Evolutionary conservation across 1,139 yeast species (phyloP).

Genomic region (Debaryomycetaceae sp.): DNA sequence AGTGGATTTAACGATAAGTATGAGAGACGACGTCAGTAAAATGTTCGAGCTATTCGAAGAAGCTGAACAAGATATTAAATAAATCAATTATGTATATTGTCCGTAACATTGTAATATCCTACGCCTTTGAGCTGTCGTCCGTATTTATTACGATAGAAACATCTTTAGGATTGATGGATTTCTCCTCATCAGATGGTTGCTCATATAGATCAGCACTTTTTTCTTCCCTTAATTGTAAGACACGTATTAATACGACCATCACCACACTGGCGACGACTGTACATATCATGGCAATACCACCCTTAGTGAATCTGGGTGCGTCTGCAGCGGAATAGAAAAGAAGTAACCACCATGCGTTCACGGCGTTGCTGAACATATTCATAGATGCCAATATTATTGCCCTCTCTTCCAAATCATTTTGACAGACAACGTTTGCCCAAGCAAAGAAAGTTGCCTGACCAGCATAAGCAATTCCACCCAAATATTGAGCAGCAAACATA

Average conservation of each 20-base stretch:
- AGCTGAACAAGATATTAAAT: conserved; percentile 21
- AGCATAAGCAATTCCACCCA: conserved; percentile 4
- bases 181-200: neutral
- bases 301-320: conserved; percentile 15
- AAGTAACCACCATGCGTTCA: conserved; percentile 14
- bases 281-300: conserved; percentile 52
- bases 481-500: conserved; percentile 1
- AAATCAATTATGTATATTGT: neutral
- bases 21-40: conserved; percentile 56
- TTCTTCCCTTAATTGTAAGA: conserved; percentile 35
- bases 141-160: neutral
- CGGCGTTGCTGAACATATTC: conserved; percentile 1
- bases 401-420: conserved; percentile 2
- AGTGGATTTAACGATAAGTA: conserved; percentile 59
- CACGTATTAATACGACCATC: conserved; percentile 19
- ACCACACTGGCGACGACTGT: conserved; percentile 34
- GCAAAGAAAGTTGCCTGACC: conserved; percentile 3
- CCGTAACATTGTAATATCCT: neutral
- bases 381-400: conserved; percentile 4
- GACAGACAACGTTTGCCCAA: conserved; percentile 7
- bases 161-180: neutral
- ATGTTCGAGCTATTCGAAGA: conserved; percentile 51
- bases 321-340: conserved; percentile 21
- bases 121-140: neutral
- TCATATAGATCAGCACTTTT: neutral